Evolutionary conservation across 2,329 filamentous ascomycete species (phyloP).

Genomic region (Talaromyces sp.): DNA sequence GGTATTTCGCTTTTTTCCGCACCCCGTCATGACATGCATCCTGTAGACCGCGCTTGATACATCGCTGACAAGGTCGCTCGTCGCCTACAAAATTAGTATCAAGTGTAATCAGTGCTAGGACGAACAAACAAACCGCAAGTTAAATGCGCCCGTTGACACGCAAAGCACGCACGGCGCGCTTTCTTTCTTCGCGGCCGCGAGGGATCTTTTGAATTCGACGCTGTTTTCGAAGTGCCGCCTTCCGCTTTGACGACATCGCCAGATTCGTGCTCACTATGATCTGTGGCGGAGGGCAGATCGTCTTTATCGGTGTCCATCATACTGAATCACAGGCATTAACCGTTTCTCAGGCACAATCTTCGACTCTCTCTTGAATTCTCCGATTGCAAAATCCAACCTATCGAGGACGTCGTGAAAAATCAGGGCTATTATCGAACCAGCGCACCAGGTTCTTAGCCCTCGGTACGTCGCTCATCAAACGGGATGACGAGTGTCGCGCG

Average conservation of each 20-base stretch:
- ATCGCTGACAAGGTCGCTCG: conserved; percentile 88
- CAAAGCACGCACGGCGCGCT: conserved; percentile 90
- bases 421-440: conserved; percentile 20
- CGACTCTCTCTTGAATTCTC: neutral
- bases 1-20: conserved; percentile 97
- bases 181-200: conserved; percentile 89
- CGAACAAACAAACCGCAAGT: conserved; percentile 73
- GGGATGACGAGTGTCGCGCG: conserved; percentile 3
- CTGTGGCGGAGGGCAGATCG: conserved; percentile 38
- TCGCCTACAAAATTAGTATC: conserved; percentile 63
- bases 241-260: conserved; percentile 36
- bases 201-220: conserved; percentile 75
- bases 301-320: conserved; percentile 27
- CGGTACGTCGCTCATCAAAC: conserved; percentile 20
- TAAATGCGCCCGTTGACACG: conserved; percentile 93
- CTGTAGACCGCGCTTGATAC: conserved; percentile 87
- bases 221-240: conserved; percentile 55
- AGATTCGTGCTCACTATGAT: conserved; percentile 41
- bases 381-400: neutral
- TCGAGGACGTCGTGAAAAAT: conserved; percentile 6
- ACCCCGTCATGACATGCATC: conserved; percentile 94
- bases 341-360: neutral
- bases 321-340: neutral
- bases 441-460: conserved; percentile 21
- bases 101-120: conserved; percentile 12